Percentiles rank a stretch among this genome's conserved stretches.
These are phyloP conservation scores for Phytophthora crassamura DNA, from an alignment of 352 stramenopile genomes.

Conservation along the genomic window DNA sequence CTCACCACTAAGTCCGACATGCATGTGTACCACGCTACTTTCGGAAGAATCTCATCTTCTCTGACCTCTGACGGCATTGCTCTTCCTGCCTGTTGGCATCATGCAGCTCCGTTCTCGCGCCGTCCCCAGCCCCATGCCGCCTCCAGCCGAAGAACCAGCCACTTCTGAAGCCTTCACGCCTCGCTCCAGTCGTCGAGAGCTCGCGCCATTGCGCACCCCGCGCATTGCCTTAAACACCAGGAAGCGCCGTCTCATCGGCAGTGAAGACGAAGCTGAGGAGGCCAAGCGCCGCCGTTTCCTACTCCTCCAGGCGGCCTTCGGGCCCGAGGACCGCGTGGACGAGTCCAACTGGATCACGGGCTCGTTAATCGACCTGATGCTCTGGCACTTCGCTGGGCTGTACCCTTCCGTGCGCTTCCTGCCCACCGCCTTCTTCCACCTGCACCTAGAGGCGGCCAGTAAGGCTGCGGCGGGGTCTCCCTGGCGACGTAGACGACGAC, in stretches of 20 bases:
- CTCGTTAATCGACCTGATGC: constrained; percentile 86
- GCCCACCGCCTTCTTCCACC: constrained; percentile 86
- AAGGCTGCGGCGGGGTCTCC: constrained; percentile 3
- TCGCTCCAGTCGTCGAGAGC: constrained; percentile 13
- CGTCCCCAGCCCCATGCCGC: background rate
- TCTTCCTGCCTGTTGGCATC: background rate
- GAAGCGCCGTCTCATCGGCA: constrained; percentile 19
- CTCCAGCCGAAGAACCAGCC: background rate
- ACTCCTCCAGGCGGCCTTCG: constrained; percentile 64
- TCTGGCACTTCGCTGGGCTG: constrained; percentile 78
- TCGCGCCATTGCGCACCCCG: constrained; percentile 9
- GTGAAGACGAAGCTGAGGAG: constrained; percentile 29
- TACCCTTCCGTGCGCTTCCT: constrained; percentile 83
- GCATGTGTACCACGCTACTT: constrained; percentile 10
- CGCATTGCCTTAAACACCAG: constrained; percentile 9
- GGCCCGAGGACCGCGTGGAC: constrained; percentile 66
- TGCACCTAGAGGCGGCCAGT: constrained; percentile 49
- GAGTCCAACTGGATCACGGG: constrained; percentile 87
- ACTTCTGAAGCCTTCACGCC: background rate
- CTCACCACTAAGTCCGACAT: background rate
- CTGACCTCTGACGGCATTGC: background rate
- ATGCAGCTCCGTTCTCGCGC: constrained; percentile 32
- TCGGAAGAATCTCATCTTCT: constrained; percentile 13
- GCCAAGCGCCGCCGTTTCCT: constrained; percentile 23
- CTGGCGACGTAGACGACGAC: constrained; percentile 26